Evolutionary conservation across 108 stramenopile genomes (phyloP), one percentile per base, ranked within the genome.

Genomic region (Nitzschia inconspicua): DNA sequence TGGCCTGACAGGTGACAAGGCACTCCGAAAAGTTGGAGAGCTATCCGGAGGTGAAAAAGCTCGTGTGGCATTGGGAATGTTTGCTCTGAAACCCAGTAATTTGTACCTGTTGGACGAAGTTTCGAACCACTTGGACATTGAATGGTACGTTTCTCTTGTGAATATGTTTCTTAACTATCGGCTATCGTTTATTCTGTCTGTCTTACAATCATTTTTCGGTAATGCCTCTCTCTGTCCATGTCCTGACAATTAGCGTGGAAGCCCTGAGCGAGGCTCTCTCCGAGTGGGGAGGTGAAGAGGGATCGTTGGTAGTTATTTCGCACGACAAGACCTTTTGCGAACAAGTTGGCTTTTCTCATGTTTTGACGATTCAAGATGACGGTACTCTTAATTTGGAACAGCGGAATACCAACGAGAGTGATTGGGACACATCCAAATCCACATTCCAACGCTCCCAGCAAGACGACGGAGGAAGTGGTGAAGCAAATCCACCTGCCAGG

Each of bases 261-360:
- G 87, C 89, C 6, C 73, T 93, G 9, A 77, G 88, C 3, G 83
- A 90, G 34, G 82, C 83, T 5, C 57, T 96, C 25, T 66, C 73
- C 9, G 62, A 71, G 10, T 93, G 91, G 91, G 91, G 85, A 23
- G 82, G 75, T 7, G 61, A 83, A 19, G 76, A 64, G 10, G 95
- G 92, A 4, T 78, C 92, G 3, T 51, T 96, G 27, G 89, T 95
- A 5, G 96, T 97, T 3, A 86, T 97, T 35, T 88, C 86, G 6
- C 96, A 97, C 60, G 95, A 97, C 80, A 73, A 83, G 42, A 75
- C 76, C 24, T 97, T 97, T 70, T 94, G 94, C 42, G 85, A 93
- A 10, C 66, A 77, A 13, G 77, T 97, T 24, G 84, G 85, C 16
- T 90, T 94, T 37, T 94, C 94, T 11, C 93, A 95, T 50, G 90